These are phyloP conservation scores for Ceriops decandra DNA, from an alignment of 345 rosid genomes.

Conservation along the genomic window DNA sequence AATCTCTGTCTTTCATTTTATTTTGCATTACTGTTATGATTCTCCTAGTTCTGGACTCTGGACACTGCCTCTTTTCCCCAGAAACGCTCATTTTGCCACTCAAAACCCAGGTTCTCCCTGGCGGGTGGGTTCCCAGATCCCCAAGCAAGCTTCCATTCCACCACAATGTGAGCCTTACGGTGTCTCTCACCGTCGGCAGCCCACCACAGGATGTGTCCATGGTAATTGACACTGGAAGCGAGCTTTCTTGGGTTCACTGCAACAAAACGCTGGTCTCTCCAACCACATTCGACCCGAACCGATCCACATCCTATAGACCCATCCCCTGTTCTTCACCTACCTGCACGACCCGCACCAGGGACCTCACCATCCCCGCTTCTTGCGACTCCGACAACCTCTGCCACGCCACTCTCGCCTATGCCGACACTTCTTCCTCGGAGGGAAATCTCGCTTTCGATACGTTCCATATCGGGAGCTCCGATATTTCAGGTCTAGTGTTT, in stretches of 20 bases:
- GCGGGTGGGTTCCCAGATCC: slow-evolving; percentile 38
- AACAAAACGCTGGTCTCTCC: slow-evolving; percentile 40
- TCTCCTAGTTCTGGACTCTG: neutral
- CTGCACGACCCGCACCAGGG: slow-evolving; percentile 61
- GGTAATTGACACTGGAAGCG: slow-evolving; percentile 92
- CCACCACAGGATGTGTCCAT: slow-evolving; percentile 86
- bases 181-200: slow-evolving; percentile 68
- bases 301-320: slow-evolving; percentile 58
- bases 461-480: slow-evolving; percentile 53
- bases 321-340: slow-evolving; percentile 66
- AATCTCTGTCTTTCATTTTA: slow-evolving; percentile 10
- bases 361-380: slow-evolving; percentile 63
- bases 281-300: slow-evolving; percentile 52
- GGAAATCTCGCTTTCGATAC: slow-evolving; percentile 74
- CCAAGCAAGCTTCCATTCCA: slow-evolving; percentile 74
- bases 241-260: slow-evolving; percentile 90
- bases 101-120: slow-evolving; percentile 42
- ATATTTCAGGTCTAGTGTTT: slow-evolving; percentile 45
- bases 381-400: slow-evolving; percentile 37
- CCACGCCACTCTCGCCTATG: slow-evolving; percentile 75
- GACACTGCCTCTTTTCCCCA: slow-evolving; percentile 17
- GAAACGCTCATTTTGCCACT: slow-evolving; percentile 52
- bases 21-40: neutral
- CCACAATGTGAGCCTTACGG: slow-evolving; percentile 77
- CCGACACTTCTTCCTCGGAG: slow-evolving; percentile 79